Base-by-base conservation (phyloP, 805 yeast species). In the Nakazawaea wyomingensis region DNA sequence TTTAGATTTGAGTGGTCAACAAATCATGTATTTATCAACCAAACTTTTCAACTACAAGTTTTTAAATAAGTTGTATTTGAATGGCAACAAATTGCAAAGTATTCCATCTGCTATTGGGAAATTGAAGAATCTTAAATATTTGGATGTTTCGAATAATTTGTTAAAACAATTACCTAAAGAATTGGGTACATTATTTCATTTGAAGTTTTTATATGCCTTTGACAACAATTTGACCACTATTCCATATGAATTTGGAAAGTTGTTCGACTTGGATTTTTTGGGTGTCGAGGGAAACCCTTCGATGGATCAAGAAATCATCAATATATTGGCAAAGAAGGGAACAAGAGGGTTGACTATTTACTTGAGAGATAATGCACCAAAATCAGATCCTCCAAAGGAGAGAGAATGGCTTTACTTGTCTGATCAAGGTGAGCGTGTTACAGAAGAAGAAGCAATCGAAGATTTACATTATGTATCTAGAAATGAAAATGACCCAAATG, bases 251-350 rank as follows among this genome's bases (percentile, higher is more conserved):
- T 80, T 93, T 61, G 96, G 98, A 21, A 82, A 80, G 53, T 68
- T 95, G 46, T 84, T 79, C 59, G 91, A 87, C 53, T 72, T 93
- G 50, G 84, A 86, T 51, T 84, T 91, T 58, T 65, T 93, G 39
- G 99, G 99, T 28, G 71, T 91, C 35, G 97, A 91, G 62, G 99
- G 99, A 2, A 93, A 93, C 59, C 86, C 95, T 3, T 49, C 56
- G 32, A 68, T 93, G 56, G 84, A 83, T 54, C 69, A 72, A 44
- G 76, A 72, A 18, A 61, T 78, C 47, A 78, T 87, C 34, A 75
- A 80, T 50, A 74, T 85, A 24, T 57, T 93, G 39, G 80, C 95
- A 0, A 84, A 82, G 50, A 80, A 78, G 46, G 97, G 98, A 5
- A 85, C 96, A 4, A 79, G 83, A 49, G 95, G 88, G 1, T 72